These are phyloP conservation scores for Chalciporus chontae DNA, from an alignment of 768 basidiomycete species.

Conservation along the genomic window DNA sequence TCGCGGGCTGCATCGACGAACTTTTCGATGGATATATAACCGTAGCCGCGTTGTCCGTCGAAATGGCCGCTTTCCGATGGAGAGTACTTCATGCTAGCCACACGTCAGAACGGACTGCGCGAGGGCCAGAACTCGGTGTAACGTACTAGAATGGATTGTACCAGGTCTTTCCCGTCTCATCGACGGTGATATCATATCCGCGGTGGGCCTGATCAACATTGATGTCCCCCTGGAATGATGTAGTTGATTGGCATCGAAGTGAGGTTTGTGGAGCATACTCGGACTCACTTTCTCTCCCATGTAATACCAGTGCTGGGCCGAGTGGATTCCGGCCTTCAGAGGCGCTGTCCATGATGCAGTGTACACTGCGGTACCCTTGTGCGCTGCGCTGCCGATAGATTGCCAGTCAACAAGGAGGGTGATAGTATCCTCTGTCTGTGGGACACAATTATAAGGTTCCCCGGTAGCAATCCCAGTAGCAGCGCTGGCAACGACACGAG, in stretches of 20 bases:
- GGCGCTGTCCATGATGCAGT: slow-evolving; percentile 96
- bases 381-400: slow-evolving; percentile 66
- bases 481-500: slow-evolving; percentile 86
- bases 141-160: slow-evolving; percentile 91
- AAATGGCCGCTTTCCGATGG: slow-evolving; percentile 90
- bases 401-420: slow-evolving; percentile 95
- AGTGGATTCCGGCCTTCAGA: slow-evolving; percentile 83
- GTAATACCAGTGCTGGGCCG: slow-evolving; percentile 92
- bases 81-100: slow-evolving; percentile 85
- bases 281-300: slow-evolving; percentile 79
- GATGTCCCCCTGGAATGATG: slow-evolving; percentile 70
- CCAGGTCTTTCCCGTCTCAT: slow-evolving; percentile 81
- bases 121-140: background rate
- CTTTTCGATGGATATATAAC: slow-evolving; percentile 88
- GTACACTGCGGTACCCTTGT: slow-evolving; percentile 85
- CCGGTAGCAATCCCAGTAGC: slow-evolving; percentile 88
- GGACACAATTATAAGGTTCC: slow-evolving; percentile 83
- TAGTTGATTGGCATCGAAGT: background rate
- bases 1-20: slow-evolving; percentile 81
- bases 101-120: background rate
- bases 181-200: slow-evolving; percentile 86
- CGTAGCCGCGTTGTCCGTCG: slow-evolving; percentile 92
- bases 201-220: slow-evolving; percentile 91
- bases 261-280: background rate
- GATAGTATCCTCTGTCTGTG: slow-evolving; percentile 91